Percentiles rank a stretch among this genome's conserved stretches.
Evolutionary conservation across 1,139 yeast species (phyloP).

Genomic region (Yamadazyma conglobata): DNA sequence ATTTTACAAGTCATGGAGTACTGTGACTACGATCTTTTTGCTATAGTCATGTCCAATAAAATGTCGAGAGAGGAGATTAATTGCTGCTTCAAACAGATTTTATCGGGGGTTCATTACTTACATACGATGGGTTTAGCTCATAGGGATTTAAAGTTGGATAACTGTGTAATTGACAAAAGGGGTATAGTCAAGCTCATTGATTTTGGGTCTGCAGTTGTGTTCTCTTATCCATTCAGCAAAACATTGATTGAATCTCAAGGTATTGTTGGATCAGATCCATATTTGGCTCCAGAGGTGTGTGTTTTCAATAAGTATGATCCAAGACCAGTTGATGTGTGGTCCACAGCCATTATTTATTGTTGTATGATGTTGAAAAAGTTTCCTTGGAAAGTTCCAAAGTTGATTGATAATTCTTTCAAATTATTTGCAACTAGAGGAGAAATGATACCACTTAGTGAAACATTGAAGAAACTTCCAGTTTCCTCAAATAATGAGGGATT

Average conservation of each 20-base stretch:
- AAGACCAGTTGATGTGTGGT: slow-evolving; percentile 93
- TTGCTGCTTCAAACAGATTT: slow-evolving; percentile 86
- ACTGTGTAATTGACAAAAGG: slow-evolving; percentile 80
- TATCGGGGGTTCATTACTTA: slow-evolving; percentile 77
- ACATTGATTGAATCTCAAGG: slow-evolving; percentile 82
- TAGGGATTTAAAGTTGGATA: slow-evolving; percentile 88
- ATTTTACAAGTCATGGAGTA: slow-evolving; percentile 93
- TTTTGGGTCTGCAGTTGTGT: slow-evolving; percentile 93
- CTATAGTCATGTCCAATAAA: slow-evolving; percentile 92
- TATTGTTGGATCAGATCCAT: slow-evolving; percentile 92
- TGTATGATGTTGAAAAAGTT: slow-evolving; percentile 93
- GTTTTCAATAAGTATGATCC: slow-evolving; percentile 83
- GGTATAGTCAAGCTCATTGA: slow-evolving; percentile 91
- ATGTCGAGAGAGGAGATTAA: slow-evolving; percentile 84
- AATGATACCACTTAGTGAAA: slow-evolving; percentile 36
- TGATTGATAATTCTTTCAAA: slow-evolving; percentile 79
- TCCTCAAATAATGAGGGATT: slow-evolving; percentile 14
- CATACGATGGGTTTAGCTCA: slow-evolving; percentile 90
- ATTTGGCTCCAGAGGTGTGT: slow-evolving; percentile 91
- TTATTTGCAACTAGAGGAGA: slow-evolving; percentile 53
- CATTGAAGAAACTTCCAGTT: slow-evolving; percentile 37
- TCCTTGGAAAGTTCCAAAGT: slow-evolving; percentile 96
- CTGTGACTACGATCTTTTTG: slow-evolving; percentile 89
- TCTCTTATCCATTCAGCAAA: slow-evolving; percentile 84
- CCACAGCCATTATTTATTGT: slow-evolving; percentile 86